phyloP scores from a whole-genome alignment of 805 yeast genomes.

The Kodamaea hsintzibuensis region DNA sequence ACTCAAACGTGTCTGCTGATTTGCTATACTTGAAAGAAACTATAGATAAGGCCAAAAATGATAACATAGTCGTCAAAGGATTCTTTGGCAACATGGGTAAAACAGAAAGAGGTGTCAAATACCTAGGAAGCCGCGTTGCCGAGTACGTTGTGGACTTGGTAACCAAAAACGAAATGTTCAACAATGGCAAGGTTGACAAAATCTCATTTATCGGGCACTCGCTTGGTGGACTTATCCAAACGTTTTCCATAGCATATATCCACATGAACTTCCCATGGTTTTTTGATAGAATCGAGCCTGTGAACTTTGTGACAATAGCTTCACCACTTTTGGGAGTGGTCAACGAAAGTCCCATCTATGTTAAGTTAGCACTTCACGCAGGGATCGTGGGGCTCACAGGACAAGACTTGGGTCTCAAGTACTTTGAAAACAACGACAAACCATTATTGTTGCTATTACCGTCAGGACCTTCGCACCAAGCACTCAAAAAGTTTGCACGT shows the following conservation, averaged over 20 bases:
- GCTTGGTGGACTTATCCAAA: slow-evolving; percentile 87
- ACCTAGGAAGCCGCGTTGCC: slow-evolving; percentile 79
- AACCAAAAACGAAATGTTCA: slow-evolving; percentile 40
- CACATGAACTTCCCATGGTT: slow-evolving; percentile 67
- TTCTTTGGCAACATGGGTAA: slow-evolving; percentile 81
- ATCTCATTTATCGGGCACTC: slow-evolving; percentile 93
- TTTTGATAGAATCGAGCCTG: slow-evolving; percentile 65
- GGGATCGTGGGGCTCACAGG: slow-evolving; percentile 95
- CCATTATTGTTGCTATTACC: slow-evolving; percentile 80
- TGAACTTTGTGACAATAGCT: slow-evolving; percentile 80
- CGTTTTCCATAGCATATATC: slow-evolving; percentile 85
- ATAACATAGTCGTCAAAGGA: slow-evolving; percentile 79
- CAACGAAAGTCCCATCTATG: slow-evolving; percentile 83
- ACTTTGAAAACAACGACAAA: slow-evolving; percentile 41
- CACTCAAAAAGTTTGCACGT: slow-evolving; percentile 61
- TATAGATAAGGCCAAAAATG: slow-evolving; percentile 55
- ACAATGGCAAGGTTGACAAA: slow-evolving; percentile 45
- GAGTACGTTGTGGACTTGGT: slow-evolving; percentile 63
- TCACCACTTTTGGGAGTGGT: slow-evolving; percentile 87
- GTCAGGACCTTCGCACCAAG: slow-evolving; percentile 65
- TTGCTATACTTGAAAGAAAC: slow-evolving; percentile 84
- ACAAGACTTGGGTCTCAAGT: slow-evolving; percentile 75
- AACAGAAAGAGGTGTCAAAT: slow-evolving; percentile 86
- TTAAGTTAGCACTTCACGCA: slow-evolving; percentile 78
- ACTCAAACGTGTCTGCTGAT: slow-evolving; percentile 87